Percentiles rank a stretch among this genome's conserved stretches.
These are phyloP conservation scores for Xylaria polymorpha DNA, from an alignment of 2,329 filamentous ascomycete genomes.

Conservation along the genomic window DNA sequence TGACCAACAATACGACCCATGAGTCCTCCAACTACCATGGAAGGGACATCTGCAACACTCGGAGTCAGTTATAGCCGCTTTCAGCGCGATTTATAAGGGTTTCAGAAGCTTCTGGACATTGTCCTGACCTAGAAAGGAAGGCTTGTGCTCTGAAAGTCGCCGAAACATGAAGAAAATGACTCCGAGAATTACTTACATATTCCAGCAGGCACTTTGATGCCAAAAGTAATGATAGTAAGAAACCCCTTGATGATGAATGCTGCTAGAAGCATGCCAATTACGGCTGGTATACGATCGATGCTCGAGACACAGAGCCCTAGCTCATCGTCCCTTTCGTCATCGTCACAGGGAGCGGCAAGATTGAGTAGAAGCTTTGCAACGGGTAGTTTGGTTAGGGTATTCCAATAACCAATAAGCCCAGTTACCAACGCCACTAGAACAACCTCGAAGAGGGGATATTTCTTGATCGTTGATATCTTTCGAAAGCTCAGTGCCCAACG, in stretches of 20 bases:
- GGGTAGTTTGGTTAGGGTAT: constrained; percentile 85
- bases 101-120: too few species aligned
- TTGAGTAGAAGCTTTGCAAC: constrained; percentile 93
- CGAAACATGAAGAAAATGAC: too few species aligned
- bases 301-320: constrained; percentile 82
- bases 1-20: constrained; percentile 92
- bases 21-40: constrained; percentile 96
- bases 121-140: too few species aligned
- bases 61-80: too few species aligned
- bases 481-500: constrained; percentile 92
- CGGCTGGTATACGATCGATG: constrained; percentile 79
- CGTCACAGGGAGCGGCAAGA: constrained; percentile 86
- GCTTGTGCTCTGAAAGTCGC: too few species aligned
- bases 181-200: constrained; percentile 65
- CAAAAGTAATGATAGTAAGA: constrained; percentile 90
- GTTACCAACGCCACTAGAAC: constrained; percentile 87
- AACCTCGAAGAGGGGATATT: constrained; percentile 86
- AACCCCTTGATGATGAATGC: constrained; percentile 92
- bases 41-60: constrained; percentile 74
- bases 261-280: constrained; percentile 76
- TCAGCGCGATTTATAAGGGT: too few species aligned
- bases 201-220: constrained; percentile 94
- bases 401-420: constrained; percentile 91
- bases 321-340: constrained; percentile 69
- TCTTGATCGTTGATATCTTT: constrained; percentile 82